Base-by-base conservation (phyloP, 306 rosid genomes). In the Malus orientalis region DNA sequence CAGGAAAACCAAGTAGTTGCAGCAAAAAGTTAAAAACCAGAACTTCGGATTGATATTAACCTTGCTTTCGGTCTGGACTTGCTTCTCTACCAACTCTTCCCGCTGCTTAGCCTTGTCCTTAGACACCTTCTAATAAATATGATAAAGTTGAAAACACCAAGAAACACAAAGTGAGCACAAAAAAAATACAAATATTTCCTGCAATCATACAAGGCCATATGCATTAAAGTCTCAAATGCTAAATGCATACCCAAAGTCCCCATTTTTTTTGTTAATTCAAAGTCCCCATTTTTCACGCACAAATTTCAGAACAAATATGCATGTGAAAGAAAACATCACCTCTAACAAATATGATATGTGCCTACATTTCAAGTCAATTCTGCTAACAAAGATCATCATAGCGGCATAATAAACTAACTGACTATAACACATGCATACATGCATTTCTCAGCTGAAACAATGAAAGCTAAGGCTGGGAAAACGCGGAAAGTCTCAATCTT, bases 1-100 rank as follows among this genome's bases (percentile, higher is more conserved):
- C 42, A 38, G 42, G 42, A 38, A 38, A 38, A 38, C 42, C 42
- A 38, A 38, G 9, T 38, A 38, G 42, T 38, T 38, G 42, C 42
- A 38, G 42, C 42, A 38, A 7, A 38, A 38, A 38, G 42, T 38
- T 38, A 7, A 38, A 38, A 38, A 38, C 42, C 42, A 38, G 42
- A 79, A 49, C 75, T 78, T 67, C 62, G 76, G 74, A 72, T 38
- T 59, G 25, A 75, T 66, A 22, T 73, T 72, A 75, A 95, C 98
- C 98, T 92, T 92, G 98, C 97, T 90, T 76, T 92, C 98, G 36
- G 85, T 77, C 80, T 67, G 87, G 74, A 88, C 84, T 1, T 88
- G 64, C 79, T 76, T 85, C 78, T 88, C 96, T 69, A 83, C 32
- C 38, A 82, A 53, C 64, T 90, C 97, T 27, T 89, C 90, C 74